These are phyloP conservation scores for Phycomyces blakesleeanus DNA, from an alignment of 192 early-diverging fungal genomes.

Conservation along the genomic window DNA sequence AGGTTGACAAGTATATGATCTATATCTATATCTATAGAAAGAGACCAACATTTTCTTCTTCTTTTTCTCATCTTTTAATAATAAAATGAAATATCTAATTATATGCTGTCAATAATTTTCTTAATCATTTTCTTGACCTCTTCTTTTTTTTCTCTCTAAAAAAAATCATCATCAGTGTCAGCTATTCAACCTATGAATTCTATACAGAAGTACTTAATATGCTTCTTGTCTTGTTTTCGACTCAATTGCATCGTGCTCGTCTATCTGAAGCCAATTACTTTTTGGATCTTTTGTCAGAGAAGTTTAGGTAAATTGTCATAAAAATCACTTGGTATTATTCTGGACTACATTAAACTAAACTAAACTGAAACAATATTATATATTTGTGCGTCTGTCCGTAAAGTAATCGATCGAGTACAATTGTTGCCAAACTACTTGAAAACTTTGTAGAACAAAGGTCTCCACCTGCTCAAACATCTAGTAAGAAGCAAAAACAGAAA, in stretches of 20 bases:
- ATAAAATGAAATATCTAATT: not conserved
- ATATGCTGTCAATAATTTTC: no score
- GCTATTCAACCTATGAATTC: slow-evolving; percentile 57
- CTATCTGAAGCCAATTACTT: slow-evolving; percentile 55
- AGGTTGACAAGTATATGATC: not conserved
- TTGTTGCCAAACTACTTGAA: slow-evolving; percentile 46
- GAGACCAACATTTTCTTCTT: no score
- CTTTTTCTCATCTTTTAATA: no score
- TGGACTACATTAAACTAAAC: no score
- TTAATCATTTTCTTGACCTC: not conserved
- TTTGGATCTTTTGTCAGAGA: slow-evolving; percentile 57
- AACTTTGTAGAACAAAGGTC: slow-evolving; percentile 53
- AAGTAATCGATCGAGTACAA: slow-evolving; percentile 57
- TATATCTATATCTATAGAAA: not conserved
- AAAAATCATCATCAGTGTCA: slow-evolving; percentile 36
- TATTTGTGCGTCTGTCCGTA: not conserved
- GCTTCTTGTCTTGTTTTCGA: slow-evolving; percentile 58
- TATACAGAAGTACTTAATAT: slow-evolving; percentile 64
- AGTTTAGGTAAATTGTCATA: slow-evolving; percentile 44
- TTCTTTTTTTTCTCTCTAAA: slow-evolving; percentile 4
- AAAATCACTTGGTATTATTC: not conserved
- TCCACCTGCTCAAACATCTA: slow-evolving; percentile 39
- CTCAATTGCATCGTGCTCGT: slow-evolving; percentile 50
- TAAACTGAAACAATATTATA: no score
- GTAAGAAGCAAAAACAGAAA: slow-evolving; percentile 31